Base-by-base conservation (phyloP, 345 rosid species). In the Erysimum cheiranthoides region DNA sequence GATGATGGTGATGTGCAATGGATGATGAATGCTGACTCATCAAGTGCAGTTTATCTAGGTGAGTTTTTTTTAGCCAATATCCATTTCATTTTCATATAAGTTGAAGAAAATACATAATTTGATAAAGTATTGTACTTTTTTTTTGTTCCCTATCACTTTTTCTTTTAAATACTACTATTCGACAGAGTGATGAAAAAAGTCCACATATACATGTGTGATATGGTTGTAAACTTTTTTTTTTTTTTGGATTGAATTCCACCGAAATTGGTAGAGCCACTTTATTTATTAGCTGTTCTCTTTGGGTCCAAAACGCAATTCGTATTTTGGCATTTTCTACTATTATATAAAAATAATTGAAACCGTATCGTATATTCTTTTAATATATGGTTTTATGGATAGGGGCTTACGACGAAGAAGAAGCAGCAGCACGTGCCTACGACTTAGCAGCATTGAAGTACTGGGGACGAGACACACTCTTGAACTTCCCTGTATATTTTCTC, bases 401-500 rank as follows among this genome's bases (percentile, higher is more conserved):
- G 14, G 97, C 97, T 35, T 92, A 95, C 67, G 93, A 95, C 49
- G 86, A 92, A 57, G 97, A 95, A 83, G 92, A 79, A 79, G 90
- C 96, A 9, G 99, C 96, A 0, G 99, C 97, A 74, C 99, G 84
- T 82, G 93, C 97, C 10, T 90, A 92, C 78, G 99, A 95, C 85
- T 82, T 95, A 80, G 97, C 99, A 6, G 99, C 99, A 78, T 78
- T 95, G 72, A 95, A 90, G 75, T 95, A 89, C 32, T 95, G 99
- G 97, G 97, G 97, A 58, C 90, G 51, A 10, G 91, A 90, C 12
- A 89, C 97, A 34, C 86, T 86, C 69, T 96, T 95, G 63, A 95
- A 95, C 79, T 90, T 90, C 70, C 91, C 97, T 18, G 99, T 95
- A 85, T 49, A 2, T 39, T 61, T 67, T 45, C 75, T 73, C 56